Evolutionary conservation across 495 filamentous ascomycete genomes (phyloP).

Genomic region (Astrocystis sublimbata): DNA sequence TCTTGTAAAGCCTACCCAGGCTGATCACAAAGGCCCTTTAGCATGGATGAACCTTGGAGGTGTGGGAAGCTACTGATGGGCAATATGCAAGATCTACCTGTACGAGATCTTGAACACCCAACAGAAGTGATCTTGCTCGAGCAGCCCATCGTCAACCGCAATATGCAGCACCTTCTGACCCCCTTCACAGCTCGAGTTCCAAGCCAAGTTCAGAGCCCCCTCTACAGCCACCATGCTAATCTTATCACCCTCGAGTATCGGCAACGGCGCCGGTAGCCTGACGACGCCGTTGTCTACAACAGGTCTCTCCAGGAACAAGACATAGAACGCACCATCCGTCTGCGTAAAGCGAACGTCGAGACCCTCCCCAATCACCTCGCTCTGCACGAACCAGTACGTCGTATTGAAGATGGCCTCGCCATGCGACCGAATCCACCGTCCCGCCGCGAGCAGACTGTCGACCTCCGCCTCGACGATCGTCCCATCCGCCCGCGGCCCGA

Average conservation of each 20-base stretch:
- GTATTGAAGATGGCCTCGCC: conserved; percentile 58
- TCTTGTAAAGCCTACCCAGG: too few relatives aligned
- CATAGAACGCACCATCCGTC: conserved; percentile 54
- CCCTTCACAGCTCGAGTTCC: conserved; percentile 32
- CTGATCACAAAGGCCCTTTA: too few relatives aligned
- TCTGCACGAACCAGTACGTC: conserved; percentile 58
- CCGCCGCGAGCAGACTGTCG: conserved; percentile 47
- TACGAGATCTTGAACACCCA: conserved; percentile 59
- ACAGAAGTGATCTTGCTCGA: conserved; percentile 43
- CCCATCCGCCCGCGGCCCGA: conserved; percentile 55
- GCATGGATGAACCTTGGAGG: too few relatives aligned
- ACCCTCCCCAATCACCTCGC: conserved; percentile 35
- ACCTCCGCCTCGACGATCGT: conserved; percentile 52
- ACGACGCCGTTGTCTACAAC: conserved; percentile 30
- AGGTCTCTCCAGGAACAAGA: conserved; percentile 47
- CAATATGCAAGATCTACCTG: too few relatives aligned
- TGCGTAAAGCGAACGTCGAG: conserved; percentile 53
- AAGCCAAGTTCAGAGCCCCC: conserved; percentile 37
- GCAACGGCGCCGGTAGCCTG: conserved; percentile 45
- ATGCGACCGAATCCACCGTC: conserved; percentile 53
- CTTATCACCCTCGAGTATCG: conserved; percentile 44
- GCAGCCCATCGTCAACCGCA: conserved; percentile 31
- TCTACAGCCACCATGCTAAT: conserved; percentile 49
- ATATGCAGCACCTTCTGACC: conserved; percentile 29
- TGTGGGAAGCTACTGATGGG: too few relatives aligned